Percentiles rank a stretch among this genome's conserved stretches.
Conservation (phyloP, 1,284 basidiomycete species). For the Ganoderma boninense region DNA sequence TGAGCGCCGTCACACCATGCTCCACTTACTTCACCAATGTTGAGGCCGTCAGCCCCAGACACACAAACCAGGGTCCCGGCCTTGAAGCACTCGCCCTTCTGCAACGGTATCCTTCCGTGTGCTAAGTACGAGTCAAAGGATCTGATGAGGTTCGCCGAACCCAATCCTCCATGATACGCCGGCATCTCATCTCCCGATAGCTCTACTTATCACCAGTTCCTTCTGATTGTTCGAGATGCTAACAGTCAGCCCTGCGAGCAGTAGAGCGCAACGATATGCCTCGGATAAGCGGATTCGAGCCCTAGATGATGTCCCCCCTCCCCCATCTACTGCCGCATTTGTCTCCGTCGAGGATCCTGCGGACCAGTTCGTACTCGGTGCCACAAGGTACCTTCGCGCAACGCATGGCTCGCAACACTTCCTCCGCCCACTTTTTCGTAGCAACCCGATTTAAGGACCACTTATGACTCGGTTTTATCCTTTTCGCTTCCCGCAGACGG, state of each 20-base stretch:
- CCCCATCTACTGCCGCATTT: background rate
- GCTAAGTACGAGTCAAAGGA: background rate
- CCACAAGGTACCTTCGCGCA: constrained; percentile 3
- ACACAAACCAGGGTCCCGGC: background rate
- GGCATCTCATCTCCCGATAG: background rate
- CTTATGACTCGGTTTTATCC: constrained; percentile 8
- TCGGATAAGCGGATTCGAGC: background rate
- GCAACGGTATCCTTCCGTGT: background rate
- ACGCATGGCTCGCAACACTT: constrained; percentile 24
- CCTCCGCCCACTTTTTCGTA: constrained; percentile 9
- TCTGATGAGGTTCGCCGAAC: background rate
- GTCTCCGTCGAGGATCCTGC: constrained; percentile 7
- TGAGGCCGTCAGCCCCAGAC: background rate
- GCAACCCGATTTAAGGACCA: constrained; percentile 3
- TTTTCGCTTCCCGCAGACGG: background rate
- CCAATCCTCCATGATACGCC: background rate
- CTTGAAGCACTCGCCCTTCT: no score
- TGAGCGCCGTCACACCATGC: background rate
- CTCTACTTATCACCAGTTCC: background rate
- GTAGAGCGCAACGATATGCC: background rate
- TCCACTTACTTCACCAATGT: background rate
- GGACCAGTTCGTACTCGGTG: constrained; percentile 2
- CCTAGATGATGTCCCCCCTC: background rate
- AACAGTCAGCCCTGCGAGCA: background rate
- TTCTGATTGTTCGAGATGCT: background rate